Base-by-base conservation (phyloP, 768 basidiomycete genomes). In the Hypholoma fasciculare region DNA sequence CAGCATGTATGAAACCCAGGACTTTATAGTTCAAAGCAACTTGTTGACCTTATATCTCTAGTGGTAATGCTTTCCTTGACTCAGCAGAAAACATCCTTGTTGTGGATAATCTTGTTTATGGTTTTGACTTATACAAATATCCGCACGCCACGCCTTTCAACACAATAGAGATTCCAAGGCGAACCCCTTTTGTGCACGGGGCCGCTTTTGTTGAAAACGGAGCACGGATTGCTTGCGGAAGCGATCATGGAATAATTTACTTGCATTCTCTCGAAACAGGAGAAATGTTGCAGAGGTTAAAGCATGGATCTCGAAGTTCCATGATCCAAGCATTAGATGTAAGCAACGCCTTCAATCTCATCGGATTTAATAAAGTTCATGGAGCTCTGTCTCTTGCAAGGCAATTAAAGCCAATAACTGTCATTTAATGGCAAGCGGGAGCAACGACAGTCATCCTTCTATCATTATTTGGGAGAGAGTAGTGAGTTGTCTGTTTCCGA, bases 101-200 rank as follows among this genome's bases (percentile, higher is more conserved):
- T 17, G 51, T 62, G 4, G 58, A 62, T 34, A 62, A 62, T 37
- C 58, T 62, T 30, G 49, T 50, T 7, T 42, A 59, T n/a, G 61
- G 61, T 11, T 62, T 62, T 27, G 58, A 62, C 40, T 8, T 62
- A 16, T 62, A 62, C 38, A 36, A 48, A 3, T 54, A 23, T 7
- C 53, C 58, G 37, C n/a, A 19, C 30, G 23, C 14, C 17, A 20
- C 53, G 20, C 58, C 36, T 3, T 12, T 49, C 30, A 17, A 58
- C 12, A 30, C 50, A 37, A 55, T 62, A 42, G 47, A 20, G 4
- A 42, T 59, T 14, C 30, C 17, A 17, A 38, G 56, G n/a, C 34
- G 26, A 8, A 56, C 43, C 16, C 40, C 52, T 3, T 63, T 27
- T 48, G 19, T 63, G 3, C 54, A 61, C 11, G 27, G 26, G 4